Base-by-base conservation (phyloP, 441 rosid species). In the Bocquillonia castaneifolia region DNA sequence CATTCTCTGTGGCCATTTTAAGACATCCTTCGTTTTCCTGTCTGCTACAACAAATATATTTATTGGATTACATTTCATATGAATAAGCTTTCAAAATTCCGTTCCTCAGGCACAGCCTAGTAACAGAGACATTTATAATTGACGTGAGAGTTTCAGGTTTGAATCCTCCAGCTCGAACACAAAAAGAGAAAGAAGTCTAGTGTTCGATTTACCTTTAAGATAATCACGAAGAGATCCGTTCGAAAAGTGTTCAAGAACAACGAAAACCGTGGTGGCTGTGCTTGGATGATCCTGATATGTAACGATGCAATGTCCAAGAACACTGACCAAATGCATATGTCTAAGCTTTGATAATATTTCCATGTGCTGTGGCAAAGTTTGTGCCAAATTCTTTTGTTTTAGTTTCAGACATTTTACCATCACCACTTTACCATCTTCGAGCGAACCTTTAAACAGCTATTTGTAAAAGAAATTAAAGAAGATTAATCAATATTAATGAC, bases 1-100 rank as follows among this genome's bases (percentile, higher is more conserved):
- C 92, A 90, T 87, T 78, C 97, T 82, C 66, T 90, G 91, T 5
- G 96, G 94, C 98, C 97, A 93, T 76, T 89, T 88, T 42, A 93
- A 77, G 28, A 78, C 77, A 59, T 93, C 97, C 81, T 84, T 91
- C 83, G 82, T 93, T 74, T 78, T 88, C 82, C 80, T 67, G 67
- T 93, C 97, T 92, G 85, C 28, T 66, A 50, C 14, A 45, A 63
- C 54, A 50, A 70, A 47, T 37, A n/a, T n/a, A n/a, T n/a, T 22
- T 13, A 23, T 42, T 4, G 13, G 15, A 56, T 34, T 25, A 25
- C 31, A 14, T 39, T 14, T 54, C 40, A 3, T 9, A 22, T 44
- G 25, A 45, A 32, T 28, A 17, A 48, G 23, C 40, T 14, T 31
- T 14, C 4, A 55, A 40, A 29, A 23, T 36, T 36, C 9, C 9